Evolutionary conservation across 192 early-diverging fungal species (phyloP), one percentile per base, ranked within the genome.

Genomic region (Linnemannia schmuckeri): DNA sequence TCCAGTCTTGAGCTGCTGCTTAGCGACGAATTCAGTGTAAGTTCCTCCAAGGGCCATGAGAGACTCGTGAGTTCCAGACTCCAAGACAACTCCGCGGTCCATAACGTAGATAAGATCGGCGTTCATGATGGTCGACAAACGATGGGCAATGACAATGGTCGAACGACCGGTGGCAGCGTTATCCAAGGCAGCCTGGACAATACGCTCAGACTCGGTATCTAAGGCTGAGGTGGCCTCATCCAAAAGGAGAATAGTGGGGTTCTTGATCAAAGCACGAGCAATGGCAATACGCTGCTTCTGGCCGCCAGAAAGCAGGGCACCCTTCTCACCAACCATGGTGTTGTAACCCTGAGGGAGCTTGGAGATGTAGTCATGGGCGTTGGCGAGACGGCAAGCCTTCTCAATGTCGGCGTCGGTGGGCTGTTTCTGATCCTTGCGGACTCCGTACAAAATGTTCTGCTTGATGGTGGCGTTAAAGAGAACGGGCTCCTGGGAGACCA

Each of bases 251-350:
- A 99, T 97, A 22, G 90, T 89, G 7, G 98, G 98, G 89, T 97
- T 95, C 87, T 96, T 96, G 74, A 98, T 92, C 74, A 99, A 90
- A 38, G 97, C 97, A 52, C 98, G 94, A 9, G 98, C 97, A 92
- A 99, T 98, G 73, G 97, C 96, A 83, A 98, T 97, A 79, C 98
- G 94, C 87, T 97, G 97, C 87, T 97, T 97, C 89, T 98, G 97
- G 47, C 97, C 97, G 44, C 96, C 97, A 30, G 94, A 95, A 2
- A 98, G 81, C 81, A 92, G 78, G 38, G 96, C 90, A 20, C 95
- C 96, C 46, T 92, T 88, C 83, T 98, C 97, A 70, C 98, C 98
- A 44, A 98, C 97, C 79, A 94, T 81, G 0, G 97, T 97, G 73
- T 98, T 93, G 91, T 98, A 97, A n/a, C 93, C 93, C n/a, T 96